A percentile compares a stretch with the other conserved stretches of the same genome.
Evolutionary conservation across 2,329 filamentous ascomycete genomes (phyloP).

Genomic region (Teratosphaeria viscida): DNA sequence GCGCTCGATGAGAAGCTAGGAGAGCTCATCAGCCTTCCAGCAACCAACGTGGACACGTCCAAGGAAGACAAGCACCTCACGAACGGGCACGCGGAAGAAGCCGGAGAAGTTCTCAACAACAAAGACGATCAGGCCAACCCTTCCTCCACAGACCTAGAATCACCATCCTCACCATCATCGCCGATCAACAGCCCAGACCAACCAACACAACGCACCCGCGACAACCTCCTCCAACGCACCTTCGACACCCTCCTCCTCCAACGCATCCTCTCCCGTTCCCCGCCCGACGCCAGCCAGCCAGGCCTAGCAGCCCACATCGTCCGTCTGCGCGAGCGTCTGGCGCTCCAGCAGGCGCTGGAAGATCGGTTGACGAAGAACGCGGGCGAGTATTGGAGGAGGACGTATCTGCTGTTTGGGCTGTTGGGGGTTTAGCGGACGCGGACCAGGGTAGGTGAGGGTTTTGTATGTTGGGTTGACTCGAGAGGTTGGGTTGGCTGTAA

Average conservation of each 20-base stretch:
- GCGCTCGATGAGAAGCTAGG: conserved; percentile 43
- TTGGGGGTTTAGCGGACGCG: conserved; percentile 31
- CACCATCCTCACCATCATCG: not conserved
- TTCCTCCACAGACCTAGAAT: not conserved
- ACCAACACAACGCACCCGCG: not conserved
- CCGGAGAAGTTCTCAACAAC: not conserved
- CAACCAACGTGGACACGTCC: not conserved
- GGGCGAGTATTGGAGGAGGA: conserved; percentile 73
- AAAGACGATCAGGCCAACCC: not conserved
- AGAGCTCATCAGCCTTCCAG: conserved; percentile 27
- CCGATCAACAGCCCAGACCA: not conserved
- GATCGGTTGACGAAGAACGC: conserved; percentile 52
- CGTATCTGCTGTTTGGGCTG: conserved; percentile 70
- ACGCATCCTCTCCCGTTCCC: conserved; percentile 3
- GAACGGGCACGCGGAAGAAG: conserved; percentile 9
- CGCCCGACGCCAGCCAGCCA: not conserved
- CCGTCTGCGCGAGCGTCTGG: conserved; percentile 27
- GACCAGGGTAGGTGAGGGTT: no score
- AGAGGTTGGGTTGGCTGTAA: no score
- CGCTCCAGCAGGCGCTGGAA: conserved; percentile 40
- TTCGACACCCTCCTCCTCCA: conserved; percentile 38
- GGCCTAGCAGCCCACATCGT: conserved; percentile 4
- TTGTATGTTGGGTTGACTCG: no score
- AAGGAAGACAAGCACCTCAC: not conserved
- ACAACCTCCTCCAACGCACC: conserved; percentile 26